Conservation (phyloP, 2,329 filamentous ascomycete species). For the Phialophora verrucosa region DNA sequence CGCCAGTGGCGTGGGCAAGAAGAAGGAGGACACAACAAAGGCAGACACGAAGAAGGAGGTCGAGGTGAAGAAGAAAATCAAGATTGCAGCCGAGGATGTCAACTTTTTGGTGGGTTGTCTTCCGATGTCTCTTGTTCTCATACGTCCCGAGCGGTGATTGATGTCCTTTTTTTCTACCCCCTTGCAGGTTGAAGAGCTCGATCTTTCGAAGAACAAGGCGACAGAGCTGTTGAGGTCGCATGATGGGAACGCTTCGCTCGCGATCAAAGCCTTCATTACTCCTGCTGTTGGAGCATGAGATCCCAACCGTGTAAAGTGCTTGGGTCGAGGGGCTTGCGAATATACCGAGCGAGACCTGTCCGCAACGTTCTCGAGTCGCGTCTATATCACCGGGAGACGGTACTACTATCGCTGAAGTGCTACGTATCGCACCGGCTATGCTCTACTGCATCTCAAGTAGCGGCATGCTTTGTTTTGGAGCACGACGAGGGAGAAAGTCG, state of each 20-base stretch:
- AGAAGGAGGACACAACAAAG: constrained; percentile 42
- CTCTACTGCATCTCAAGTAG: not conserved
- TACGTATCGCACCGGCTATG: not conserved
- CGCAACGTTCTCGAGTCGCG: not conserved
- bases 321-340: not conserved
- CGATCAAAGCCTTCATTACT: constrained; percentile 51
- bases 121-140: not conserved
- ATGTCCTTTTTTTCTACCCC: not conserved
- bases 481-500: not conserved
- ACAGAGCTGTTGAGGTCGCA: constrained; percentile 54
- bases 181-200: constrained; percentile 51
- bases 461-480: too few species aligned
- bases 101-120: constrained; percentile 50
- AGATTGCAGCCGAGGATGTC: constrained; percentile 54
- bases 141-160: not conserved
- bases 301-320: too few species aligned
- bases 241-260: constrained; percentile 52
- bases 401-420: too few species aligned
- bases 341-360: not conserved
- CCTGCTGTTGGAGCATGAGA: constrained; percentile 37
- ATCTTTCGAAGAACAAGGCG: constrained; percentile 54
- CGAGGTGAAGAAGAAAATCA: constrained; percentile 51
- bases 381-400: too few species aligned
- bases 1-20: constrained; percentile 42
- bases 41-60: constrained; percentile 43